Conservation (phyloP, 1,284 basidiomycete species). For the Fomitopsis betulina region DNA sequence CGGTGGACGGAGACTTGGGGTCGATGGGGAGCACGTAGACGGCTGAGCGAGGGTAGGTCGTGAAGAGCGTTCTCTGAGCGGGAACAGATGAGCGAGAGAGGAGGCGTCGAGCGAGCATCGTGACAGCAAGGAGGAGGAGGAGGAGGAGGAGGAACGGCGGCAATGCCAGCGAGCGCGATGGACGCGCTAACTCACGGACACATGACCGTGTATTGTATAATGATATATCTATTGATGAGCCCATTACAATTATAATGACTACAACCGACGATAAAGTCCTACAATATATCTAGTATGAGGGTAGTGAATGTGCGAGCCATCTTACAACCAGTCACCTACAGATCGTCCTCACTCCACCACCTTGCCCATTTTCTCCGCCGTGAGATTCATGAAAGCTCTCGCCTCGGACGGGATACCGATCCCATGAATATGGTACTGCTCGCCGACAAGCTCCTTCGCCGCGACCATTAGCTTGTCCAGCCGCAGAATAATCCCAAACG, state of each 20-base stretch:
- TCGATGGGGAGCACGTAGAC: conserved; percentile 41
- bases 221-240: not conserved
- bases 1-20: conserved; percentile 28
- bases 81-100: not conserved
- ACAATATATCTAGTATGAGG: not conserved
- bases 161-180: no score
- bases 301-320: not conserved
- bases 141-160: no score
- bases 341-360: not conserved
- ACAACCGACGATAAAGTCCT: not conserved
- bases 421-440: conserved; percentile 75
- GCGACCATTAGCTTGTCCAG: conserved; percentile 74
- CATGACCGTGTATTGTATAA: no score
- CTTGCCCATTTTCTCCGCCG: not conserved
- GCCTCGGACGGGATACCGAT: conserved; percentile 36
- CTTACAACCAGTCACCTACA: not conserved
- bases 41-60: conserved; percentile 19
- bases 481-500: conserved; percentile 61
- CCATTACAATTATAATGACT: not conserved
- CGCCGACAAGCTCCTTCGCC: conserved; percentile 76
- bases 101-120: not conserved
- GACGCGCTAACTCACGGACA: not conserved
- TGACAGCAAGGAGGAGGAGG: no score
- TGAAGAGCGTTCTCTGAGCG: not conserved
- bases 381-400: not conserved